Percentiles rank a stretch among this genome's conserved stretches.
phyloP scores from a whole-genome alignment of 2,329 filamentous ascomycete species.

The Capronia epimyces region DNA sequence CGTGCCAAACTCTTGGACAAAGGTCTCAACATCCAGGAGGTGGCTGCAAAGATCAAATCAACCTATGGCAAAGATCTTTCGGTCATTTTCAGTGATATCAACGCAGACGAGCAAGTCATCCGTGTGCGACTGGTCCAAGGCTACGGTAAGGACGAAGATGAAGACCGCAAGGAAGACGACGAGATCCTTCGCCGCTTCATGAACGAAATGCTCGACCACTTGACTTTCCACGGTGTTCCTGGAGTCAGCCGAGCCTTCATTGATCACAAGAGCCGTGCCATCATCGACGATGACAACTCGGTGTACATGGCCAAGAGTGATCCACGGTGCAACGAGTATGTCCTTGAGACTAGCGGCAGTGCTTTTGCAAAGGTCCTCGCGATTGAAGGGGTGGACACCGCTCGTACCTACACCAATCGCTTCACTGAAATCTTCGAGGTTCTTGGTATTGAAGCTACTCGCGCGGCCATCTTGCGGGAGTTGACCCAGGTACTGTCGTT shows the following conservation, averaged over 20 bases:
- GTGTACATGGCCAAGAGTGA: slow-evolving; percentile 70
- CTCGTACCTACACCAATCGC: slow-evolving; percentile 86
- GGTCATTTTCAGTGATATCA: slow-evolving; percentile 96
- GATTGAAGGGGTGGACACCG: slow-evolving; percentile 81
- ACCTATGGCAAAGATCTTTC: slow-evolving; percentile 80
- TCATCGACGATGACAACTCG: slow-evolving; percentile 63
- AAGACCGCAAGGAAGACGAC: slow-evolving; percentile 74
- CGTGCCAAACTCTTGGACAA: slow-evolving; percentile 94
- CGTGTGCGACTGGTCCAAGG: slow-evolving; percentile 76
- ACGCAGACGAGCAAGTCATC: slow-evolving; percentile 90
- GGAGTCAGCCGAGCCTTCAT: slow-evolving; percentile 91
- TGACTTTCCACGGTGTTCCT: slow-evolving; percentile 83
- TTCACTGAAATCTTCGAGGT: slow-evolving; percentile 92
- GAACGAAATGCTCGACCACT: slow-evolving; percentile 80
- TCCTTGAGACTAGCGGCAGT: slow-evolving; percentile 89
- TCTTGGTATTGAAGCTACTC: slow-evolving; percentile 92
- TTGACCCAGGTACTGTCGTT: slow-evolving; percentile 91
- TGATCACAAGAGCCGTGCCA: slow-evolving; percentile 68
- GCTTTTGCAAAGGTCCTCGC: slow-evolving; percentile 76
- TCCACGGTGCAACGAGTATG: slow-evolving; percentile 80
- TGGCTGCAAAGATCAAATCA: slow-evolving; percentile 82
- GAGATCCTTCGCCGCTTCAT: slow-evolving; percentile 89
- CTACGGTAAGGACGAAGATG: slow-evolving; percentile 65
- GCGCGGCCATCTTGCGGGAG: slow-evolving; percentile 79
- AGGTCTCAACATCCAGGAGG: slow-evolving; percentile 83